Evolutionary conservation across 1,284 basidiomycete genomes (phyloP), one percentile per base, ranked within the genome.

Genomic region (Phellopilus nigrolimitatus): DNA sequence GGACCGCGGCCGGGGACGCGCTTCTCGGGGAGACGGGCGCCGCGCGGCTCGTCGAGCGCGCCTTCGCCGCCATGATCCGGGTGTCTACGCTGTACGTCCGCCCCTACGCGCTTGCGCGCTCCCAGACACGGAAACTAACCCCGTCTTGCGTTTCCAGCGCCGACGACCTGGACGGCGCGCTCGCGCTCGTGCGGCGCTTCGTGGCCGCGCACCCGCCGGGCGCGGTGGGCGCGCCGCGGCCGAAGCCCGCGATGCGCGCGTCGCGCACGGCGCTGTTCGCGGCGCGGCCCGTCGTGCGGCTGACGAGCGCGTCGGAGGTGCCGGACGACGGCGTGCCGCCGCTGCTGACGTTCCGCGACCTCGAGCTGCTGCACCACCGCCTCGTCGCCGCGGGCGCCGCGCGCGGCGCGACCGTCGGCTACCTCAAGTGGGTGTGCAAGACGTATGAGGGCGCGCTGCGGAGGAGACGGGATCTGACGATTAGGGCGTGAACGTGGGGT

Each of bases 281-380:
- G 12, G 44, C 51, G n/a, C 53, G 55, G 3, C 59, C 59, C 1
- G 27, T 60, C 7, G 54, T 60, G 12, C 59, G 59, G 4, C 44
- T 58, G 7, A 56, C 51, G n/a, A 47, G 46, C 4, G 19, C 44
- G 7, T 27, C 54, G 10, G 54, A 56, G 21, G 49, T 55, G 10
- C 76, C 76, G 1, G 87, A 88, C 58, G 84, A 88, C 57, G 63
- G 70, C 12, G 81, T 88, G 1, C 83, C 87, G 3, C 86, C 87
- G 0, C 60, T 88, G 15, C 60, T 89, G 21, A 74, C 75, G 9
- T 88, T 87, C 60, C 58, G 65, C 3, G 85, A 89, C 59, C 55
- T 88, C 19, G 83, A 87, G 57, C 50, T 81, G 13, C 66, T 89
- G 39, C 86, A 89, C 60, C 74, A 84, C 51, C 71, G 80, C 30